phyloP scores from a whole-genome alignment of 805 yeast species.

The Kodamaea restingae region DNA sequence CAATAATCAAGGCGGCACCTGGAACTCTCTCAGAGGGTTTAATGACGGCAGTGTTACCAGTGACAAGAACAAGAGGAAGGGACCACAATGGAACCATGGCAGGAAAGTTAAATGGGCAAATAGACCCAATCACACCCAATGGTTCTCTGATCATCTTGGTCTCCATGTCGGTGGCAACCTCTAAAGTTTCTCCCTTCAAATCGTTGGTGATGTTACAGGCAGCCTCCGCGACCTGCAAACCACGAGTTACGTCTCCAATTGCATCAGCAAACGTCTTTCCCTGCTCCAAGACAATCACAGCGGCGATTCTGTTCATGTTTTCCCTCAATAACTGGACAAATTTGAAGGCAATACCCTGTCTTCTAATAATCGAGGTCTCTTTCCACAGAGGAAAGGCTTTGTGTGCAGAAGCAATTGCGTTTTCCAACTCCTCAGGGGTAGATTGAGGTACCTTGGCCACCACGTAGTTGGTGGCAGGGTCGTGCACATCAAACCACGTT shows the following conservation, averaged over 20 bases:
- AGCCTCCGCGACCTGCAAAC: slow-evolving; percentile 75
- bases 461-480: slow-evolving; percentile 69
- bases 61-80: slow-evolving; percentile 56
- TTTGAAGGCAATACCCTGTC: slow-evolving; percentile 71
- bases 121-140: slow-evolving; percentile 72
- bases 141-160: slow-evolving; percentile 74
- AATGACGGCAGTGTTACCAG: slow-evolving; percentile 68
- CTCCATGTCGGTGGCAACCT: slow-evolving; percentile 72
- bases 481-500: slow-evolving; percentile 65
- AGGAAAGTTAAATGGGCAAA: slow-evolving; percentile 80
- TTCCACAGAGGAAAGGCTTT: slow-evolving; percentile 59
- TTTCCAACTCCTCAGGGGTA: slow-evolving; percentile 59
- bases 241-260: slow-evolving; percentile 67
- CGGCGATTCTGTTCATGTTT: slow-evolving; percentile 67
- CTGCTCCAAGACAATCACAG: slow-evolving; percentile 45
- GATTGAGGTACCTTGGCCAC: slow-evolving; percentile 70
- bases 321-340: slow-evolving; percentile 59
- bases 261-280: slow-evolving; percentile 78
- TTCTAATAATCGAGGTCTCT: slow-evolving; percentile 52
- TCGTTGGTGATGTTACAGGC: slow-evolving; percentile 64
- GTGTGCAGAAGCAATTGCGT: slow-evolving; percentile 62
- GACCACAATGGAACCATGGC: slow-evolving; percentile 79
- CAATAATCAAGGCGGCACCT: slow-evolving; percentile 73
- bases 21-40: slow-evolving; percentile 71
- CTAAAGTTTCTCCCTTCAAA: slow-evolving; percentile 58